Conservation (phyloP, 768 basidiomycete species). For the Pleurotus ostreatus region DNA sequence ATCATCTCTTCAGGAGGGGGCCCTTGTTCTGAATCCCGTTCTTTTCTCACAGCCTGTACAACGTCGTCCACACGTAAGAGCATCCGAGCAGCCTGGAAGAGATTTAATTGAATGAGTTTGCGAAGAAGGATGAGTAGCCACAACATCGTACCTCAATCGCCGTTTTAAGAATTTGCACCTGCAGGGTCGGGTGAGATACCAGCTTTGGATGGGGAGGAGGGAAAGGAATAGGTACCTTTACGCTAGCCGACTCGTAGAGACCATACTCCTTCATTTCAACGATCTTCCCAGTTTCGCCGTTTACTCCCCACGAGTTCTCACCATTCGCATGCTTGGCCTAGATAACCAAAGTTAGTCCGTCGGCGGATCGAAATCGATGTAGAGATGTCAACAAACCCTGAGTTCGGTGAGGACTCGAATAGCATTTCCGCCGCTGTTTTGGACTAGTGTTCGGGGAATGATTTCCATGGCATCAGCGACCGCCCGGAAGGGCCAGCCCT, state of each 20-base stretch:
- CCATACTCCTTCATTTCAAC: constrained; percentile 96
- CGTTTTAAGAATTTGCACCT: constrained; percentile 96
- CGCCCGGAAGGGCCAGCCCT: constrained; percentile 87
- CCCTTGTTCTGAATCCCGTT: constrained; percentile 50
- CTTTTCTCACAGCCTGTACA: constrained; percentile 82
- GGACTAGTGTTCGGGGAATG: constrained; percentile 90
- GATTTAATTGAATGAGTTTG: background rate
- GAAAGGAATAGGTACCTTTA: constrained; percentile 57
- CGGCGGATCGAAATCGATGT: constrained; percentile 4
- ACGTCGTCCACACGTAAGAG: constrained; percentile 92
- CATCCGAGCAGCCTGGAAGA: constrained; percentile 74
- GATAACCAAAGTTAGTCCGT: constrained; percentile 6
- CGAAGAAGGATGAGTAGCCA: no score
- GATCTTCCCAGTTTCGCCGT: constrained; percentile 94
- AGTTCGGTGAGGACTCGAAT: constrained; percentile 92
- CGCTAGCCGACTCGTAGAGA: constrained; percentile 91
- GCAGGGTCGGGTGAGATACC: background rate
- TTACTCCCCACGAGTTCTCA: constrained; percentile 88
- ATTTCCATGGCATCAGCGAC: constrained; percentile 98
- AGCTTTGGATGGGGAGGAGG: background rate
- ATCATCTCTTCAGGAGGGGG: constrained; percentile 59
- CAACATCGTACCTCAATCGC: constrained; percentile 71
- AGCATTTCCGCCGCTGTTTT: constrained; percentile 94
- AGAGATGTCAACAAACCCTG: constrained; percentile 52
- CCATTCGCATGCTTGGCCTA: constrained; percentile 95